phyloP scores from a whole-genome alignment of 306 rosid genomes.

The Ormosia semicastrata region DNA sequence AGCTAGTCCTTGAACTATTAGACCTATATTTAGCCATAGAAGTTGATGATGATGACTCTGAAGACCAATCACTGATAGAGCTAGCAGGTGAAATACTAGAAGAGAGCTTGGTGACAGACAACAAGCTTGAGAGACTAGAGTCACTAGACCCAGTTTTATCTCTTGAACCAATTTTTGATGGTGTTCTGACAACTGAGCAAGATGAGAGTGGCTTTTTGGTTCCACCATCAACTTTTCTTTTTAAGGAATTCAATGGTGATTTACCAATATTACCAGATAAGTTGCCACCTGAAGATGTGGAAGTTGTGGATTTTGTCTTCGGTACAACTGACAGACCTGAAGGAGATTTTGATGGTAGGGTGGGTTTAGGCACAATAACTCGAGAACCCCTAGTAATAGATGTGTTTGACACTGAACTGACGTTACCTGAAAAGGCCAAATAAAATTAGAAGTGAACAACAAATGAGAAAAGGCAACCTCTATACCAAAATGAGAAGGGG shows the following conservation, averaged over 20 bases:
- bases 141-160: constrained; percentile 42
- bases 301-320: constrained; percentile 41
- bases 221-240: constrained; percentile 40
- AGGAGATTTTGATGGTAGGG: constrained; percentile 37
- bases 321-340: constrained; percentile 45
- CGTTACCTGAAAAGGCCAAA: constrained; percentile 53
- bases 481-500: background rate
- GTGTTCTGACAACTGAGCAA: constrained; percentile 45
- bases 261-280: constrained; percentile 45
- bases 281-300: constrained; percentile 43
- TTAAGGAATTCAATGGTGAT: constrained; percentile 46
- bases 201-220: constrained; percentile 45
- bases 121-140: constrained; percentile 44
- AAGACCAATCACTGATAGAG: constrained; percentile 92
- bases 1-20: constrained; percentile 57
- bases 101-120: constrained; percentile 51
- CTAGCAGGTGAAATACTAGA: constrained; percentile 77
- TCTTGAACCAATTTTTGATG: constrained; percentile 47
- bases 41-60: constrained; percentile 68
- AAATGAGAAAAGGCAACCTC: background rate
- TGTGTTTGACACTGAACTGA: constrained; percentile 45
- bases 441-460: constrained; percentile 19
- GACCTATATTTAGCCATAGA: constrained; percentile 44
- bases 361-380: constrained; percentile 38
- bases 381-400: constrained; percentile 43